Evolutionary conservation across 305 asterid genomes (phyloP), one percentile per base, ranked within the genome.

Genomic region (Caryopteris hybrid): DNA sequence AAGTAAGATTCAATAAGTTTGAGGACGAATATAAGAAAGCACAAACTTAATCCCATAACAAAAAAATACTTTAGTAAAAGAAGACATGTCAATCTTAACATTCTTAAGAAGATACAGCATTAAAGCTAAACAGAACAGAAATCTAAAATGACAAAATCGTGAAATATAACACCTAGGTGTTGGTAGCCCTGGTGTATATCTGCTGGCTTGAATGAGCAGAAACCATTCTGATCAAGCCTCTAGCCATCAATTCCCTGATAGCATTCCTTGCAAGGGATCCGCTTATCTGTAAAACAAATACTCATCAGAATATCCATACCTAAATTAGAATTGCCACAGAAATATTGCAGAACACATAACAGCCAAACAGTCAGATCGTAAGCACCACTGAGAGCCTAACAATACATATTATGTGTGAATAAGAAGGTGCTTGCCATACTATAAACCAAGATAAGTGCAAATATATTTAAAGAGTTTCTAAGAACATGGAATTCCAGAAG

Each of bases 151-250:
- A 55, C 51, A 48, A 55, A 76, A 61, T 18, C 56, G 51, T 58
- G 6, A 60, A 66, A 65, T 39, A 61, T 0, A 10, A 61, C 69
- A 47, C 61, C 43, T 77, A 82, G 57, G 85, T 79, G 70, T 82
- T 82, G 16, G 87, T 82, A 27, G 87, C 85, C 72, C 88, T 70
- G 61, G 88, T 83, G 80, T 83, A 80, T n/a, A 83, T 83, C 80
- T 83, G 84, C 81, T 83, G 86, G 81, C 88, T 83, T 4, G 88
- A 62, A 46, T 80, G 88, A 22, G 76, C 77, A 0, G 88, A 83
- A 3, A 83, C 86, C 88, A 83, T 76, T 70, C 88, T 70, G 79
- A 80, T 78, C 69, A 65, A 78, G 22, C 88, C 82, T 75, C 77
- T 68, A 0, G 86, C 86, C 88, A 83, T 80, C 80, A 80, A 34